A percentile compares a stretch with the other conserved stretches of the same genome.
phyloP scores from a whole-genome alignment of 192 early-diverging fungal genomes.

The Coemansia sp. region DNA sequence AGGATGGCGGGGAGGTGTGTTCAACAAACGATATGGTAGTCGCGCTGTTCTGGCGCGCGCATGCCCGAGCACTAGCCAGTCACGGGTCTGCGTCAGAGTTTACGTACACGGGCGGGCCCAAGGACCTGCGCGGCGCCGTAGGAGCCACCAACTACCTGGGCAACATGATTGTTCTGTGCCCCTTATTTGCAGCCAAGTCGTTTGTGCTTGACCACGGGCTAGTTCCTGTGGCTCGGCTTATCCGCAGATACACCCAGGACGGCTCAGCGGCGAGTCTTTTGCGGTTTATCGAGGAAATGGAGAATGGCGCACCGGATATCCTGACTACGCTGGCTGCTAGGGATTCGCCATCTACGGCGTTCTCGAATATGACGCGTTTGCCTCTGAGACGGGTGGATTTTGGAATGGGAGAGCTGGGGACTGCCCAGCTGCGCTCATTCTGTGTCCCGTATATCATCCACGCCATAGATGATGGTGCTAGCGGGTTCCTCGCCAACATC shows the following conservation, averaged over 20 bases:
- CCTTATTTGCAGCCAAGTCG: constrained; percentile 1
- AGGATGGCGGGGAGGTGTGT: neutral
- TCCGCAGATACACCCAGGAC: neutral
- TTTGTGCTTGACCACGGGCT: constrained; percentile 8
- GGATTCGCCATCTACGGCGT: constrained; percentile 22
- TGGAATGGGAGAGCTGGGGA: neutral
- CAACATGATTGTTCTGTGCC: constrained; percentile 19
- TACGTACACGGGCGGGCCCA: constrained; percentile 22
- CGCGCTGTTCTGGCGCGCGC: constrained; percentile 37
- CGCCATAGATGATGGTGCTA: constrained; percentile 17
- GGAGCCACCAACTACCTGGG: constrained; percentile 9
- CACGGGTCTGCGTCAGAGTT: constrained; percentile 8
- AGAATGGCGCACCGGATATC: constrained; percentile 6
- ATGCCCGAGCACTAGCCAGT: constrained; percentile 6
- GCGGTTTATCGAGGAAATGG: neutral
- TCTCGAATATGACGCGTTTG: constrained; percentile 27
- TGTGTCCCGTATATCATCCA: constrained; percentile 25
- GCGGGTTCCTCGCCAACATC: constrained; percentile 21
- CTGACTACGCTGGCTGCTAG: neutral
- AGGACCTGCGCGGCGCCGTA: constrained; percentile 12
- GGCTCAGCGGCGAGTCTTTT: neutral
- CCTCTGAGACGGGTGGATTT: constrained; percentile 1
- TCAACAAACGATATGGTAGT: constrained; percentile 20
- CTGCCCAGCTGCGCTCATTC: constrained; percentile 24
- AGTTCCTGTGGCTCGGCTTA: neutral